A percentile compares a stretch with the other conserved stretches of the same genome.
These are phyloP conservation scores for Fonsecaea erecta DNA, from an alignment of 2,329 filamentous ascomycete genomes.

Conservation along the genomic window DNA sequence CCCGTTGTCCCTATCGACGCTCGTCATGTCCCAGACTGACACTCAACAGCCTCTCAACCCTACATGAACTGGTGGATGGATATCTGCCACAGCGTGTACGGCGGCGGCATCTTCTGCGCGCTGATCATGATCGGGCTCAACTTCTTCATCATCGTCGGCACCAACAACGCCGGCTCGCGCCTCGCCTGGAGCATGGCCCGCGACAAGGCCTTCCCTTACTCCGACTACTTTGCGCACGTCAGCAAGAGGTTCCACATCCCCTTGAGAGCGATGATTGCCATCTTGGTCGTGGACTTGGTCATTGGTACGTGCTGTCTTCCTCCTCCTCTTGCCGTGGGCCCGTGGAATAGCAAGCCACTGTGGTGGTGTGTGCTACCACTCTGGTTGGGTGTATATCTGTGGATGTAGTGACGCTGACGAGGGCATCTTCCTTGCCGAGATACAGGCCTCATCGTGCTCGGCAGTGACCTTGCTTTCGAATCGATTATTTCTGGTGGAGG, in stretches of 20 bases:
- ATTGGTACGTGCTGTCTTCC: constrained; percentile 28
- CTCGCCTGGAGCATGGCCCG: constrained; percentile 49
- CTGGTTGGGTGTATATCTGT: too few species aligned
- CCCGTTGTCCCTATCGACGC: background rate
- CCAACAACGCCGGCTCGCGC: constrained; percentile 30
- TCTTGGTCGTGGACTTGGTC: constrained; percentile 29
- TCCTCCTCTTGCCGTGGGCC: too few species aligned
- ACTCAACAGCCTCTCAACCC: constrained; percentile 50
- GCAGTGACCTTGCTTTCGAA: constrained; percentile 31
- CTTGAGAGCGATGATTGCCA: constrained; percentile 43
- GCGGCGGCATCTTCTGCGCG: constrained; percentile 35
- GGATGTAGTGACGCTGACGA: constrained; percentile 1
- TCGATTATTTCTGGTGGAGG: constrained; percentile 33
- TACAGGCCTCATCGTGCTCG: constrained; percentile 33
- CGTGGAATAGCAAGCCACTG: too few species aligned
- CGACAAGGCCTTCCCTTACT: constrained; percentile 65
- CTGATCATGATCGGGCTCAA: constrained; percentile 33
- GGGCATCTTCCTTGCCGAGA: too few species aligned
- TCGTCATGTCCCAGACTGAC: background rate
- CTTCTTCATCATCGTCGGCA: constrained; percentile 33
- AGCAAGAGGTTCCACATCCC: constrained; percentile 62
- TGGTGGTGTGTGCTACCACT: too few species aligned
- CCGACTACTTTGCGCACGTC: constrained; percentile 58
- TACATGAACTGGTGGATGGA: constrained; percentile 41
- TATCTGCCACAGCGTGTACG: constrained; percentile 46